phyloP scores from a whole-genome alignment of 768 basidiomycete species.

The Amanita brunnescens region DNA sequence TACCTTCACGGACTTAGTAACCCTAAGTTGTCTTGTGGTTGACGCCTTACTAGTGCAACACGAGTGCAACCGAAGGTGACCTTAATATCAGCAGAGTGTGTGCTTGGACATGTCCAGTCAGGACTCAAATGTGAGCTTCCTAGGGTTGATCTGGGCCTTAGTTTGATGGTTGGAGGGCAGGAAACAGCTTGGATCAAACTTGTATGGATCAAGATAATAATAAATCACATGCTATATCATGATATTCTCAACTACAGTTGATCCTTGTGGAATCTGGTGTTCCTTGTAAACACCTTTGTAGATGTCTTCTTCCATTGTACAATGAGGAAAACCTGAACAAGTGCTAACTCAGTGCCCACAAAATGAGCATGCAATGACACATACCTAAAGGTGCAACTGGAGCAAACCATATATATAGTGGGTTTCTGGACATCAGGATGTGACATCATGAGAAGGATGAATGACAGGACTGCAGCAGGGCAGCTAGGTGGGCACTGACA shows the following conservation, averaged over 20 bases:
- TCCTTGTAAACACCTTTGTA: constrained; percentile 13
- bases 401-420: constrained; percentile 18
- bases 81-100: constrained; percentile 8
- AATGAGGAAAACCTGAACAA: constrained; percentile 12
- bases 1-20: no score
- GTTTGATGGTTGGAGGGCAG: neutral
- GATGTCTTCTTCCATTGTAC: constrained; percentile 10
- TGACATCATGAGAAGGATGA: constrained; percentile 29
- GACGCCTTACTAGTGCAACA: no score
- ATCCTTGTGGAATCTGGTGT: constrained; percentile 13
- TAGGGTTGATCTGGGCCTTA: neutral
- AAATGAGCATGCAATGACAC: neutral
- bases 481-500: no score
- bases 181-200: constrained; percentile 6
- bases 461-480: no score
- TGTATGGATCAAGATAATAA: no score
- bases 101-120: neutral
- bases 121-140: constrained; percentile 4
- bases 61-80: no score
- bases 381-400: constrained; percentile 14
- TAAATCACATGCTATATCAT: no score
- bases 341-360: no score
- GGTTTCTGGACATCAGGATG: constrained; percentile 29
- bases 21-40: no score
- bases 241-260: constrained; percentile 14